Evolutionary conservation across 225 moss, liverwort and hornwort species (phyloP), one percentile per base, ranked within the genome.

Genomic region (Rhytidiadelphus loreus): DNA sequence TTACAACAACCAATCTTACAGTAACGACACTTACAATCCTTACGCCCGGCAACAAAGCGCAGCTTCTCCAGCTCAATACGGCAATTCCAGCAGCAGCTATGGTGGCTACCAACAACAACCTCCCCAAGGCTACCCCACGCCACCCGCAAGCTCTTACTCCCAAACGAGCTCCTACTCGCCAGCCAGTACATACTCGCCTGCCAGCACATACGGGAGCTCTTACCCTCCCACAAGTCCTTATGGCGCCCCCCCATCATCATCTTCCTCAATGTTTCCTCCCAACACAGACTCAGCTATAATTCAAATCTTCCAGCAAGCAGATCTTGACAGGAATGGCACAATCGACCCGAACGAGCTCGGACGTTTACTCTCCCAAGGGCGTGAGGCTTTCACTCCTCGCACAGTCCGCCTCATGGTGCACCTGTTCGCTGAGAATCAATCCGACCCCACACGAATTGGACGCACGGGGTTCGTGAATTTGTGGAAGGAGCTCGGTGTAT

Each of bases 381-480:
- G 93, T 15, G 88, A 87, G 37, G 88, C 97, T 29, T 97, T 97
- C 89, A 93, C 94, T 22, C 8, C 83, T 44, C 96, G 97, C 58
- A 97, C 98, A 4, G 90, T 96, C 50, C 93, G 96, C 55, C 94
- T 99, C 85, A 97, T 99, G 95, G 86, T 97, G 82, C 96, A 96
- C 66, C 81, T 96, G 19, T 99, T 93, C 66, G 93, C 95, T 2
- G 90, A 92, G 48, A 95, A 92, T 37, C 87, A 85, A 4, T 62
- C 91, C 5, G 92, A 90, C 48, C 86, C 92, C 20, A 66, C 90
- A 16, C 91, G 90, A 32, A 91, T 96, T 74, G 97, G 96, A 10
- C 96, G 96, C 5, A 63, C 32, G 8, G 98, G 96, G 4, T 99
- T 99, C 53, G 88, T 88, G 33, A 93, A 90, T 16, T 78, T 97